Evolutionary conservation across 2,329 filamentous ascomycete genomes (phyloP).

Genomic region (Elsinoe arachidis): DNA sequence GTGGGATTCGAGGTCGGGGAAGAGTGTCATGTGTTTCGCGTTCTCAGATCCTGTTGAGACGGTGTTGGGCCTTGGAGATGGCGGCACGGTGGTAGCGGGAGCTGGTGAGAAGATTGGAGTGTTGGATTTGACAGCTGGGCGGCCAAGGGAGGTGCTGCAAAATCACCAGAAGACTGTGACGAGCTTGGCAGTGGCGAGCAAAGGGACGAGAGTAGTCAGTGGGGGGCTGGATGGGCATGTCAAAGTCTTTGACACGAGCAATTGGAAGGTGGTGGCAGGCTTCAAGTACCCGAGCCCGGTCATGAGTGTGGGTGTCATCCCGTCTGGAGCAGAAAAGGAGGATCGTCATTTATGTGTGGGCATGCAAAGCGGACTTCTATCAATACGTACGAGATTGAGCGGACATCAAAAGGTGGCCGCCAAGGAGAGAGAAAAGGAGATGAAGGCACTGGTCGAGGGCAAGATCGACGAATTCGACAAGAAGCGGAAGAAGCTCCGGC

Average conservation of each 20-base stretch:
- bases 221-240: constrained; percentile 91
- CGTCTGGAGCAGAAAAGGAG: constrained; percentile 56
- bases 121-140: constrained; percentile 83
- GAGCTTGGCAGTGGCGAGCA: constrained; percentile 69
- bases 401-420: constrained; percentile 71
- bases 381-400: constrained; percentile 77
- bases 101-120: constrained; percentile 83
- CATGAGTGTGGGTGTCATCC: constrained; percentile 70
- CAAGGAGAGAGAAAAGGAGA: constrained; percentile 70
- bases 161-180: constrained; percentile 99
- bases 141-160: constrained; percentile 74
- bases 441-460: constrained; percentile 71
- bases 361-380: constrained; percentile 88
- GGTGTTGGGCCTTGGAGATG: constrained; percentile 78
- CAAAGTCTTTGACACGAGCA: constrained; percentile 89
- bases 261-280: constrained; percentile 93
- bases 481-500: constrained; percentile 49
- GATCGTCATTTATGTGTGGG: constrained; percentile 93
- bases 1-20: constrained; percentile 76
- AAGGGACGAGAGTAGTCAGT: constrained; percentile 71
- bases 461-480: constrained; percentile 69
- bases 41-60: constrained; percentile 82
- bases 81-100: constrained; percentile 76
- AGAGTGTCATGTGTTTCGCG: constrained; percentile 81
- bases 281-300: constrained; percentile 90